Percentiles rank a stretch among this genome's conserved stretches.
Conservation (phyloP, 2,329 filamentous ascomycete genomes). For the Botrytis hyacinthi region DNA sequence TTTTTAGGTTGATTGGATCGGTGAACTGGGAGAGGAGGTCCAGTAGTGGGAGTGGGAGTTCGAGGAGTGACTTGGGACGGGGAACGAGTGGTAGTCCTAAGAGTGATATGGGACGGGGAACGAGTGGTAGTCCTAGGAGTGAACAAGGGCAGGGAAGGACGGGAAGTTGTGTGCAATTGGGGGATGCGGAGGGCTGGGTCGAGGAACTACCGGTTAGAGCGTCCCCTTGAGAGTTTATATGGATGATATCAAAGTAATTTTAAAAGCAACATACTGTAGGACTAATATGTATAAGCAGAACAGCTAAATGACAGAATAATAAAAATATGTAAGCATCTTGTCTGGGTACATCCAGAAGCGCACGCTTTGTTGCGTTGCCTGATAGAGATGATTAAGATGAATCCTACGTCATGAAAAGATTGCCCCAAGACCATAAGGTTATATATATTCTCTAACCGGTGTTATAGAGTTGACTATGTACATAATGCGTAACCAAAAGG, state of each 20-base stretch:
- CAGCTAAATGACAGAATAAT: background rate
- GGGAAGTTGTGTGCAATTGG: background rate
- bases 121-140: background rate
- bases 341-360: background rate
- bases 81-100: background rate
- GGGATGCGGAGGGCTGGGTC: background rate
- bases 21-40: background rate
- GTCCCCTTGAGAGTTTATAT: background rate
- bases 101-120: background rate
- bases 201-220: background rate
- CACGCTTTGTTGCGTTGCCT: background rate
- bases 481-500: background rate
- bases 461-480: background rate
- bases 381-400: background rate
- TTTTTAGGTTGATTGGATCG: background rate
- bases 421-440: background rate
- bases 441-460: background rate
- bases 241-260: background rate
- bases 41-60: conserved; percentile 4
- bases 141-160: background rate
- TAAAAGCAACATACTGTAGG: background rate
- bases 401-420: background rate
- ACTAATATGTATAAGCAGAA: background rate
- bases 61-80: background rate
- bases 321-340: background rate